phyloP scores from a whole-genome alignment of 1,139 yeast species.

The Blastobotrys ciferrii region DNA sequence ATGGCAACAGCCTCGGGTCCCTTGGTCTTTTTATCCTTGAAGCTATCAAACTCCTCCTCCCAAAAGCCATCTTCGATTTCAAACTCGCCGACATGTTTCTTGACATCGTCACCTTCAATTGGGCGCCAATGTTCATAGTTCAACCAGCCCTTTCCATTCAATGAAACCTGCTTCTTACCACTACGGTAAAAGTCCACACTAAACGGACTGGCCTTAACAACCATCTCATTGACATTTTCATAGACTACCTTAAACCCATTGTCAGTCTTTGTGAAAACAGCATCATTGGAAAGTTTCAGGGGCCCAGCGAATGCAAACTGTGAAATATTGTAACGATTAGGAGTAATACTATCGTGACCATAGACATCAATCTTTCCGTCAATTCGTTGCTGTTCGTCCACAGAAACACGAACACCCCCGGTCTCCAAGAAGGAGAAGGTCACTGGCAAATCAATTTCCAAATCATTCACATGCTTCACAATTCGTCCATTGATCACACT shows the following conservation, averaged over 20 bases:
- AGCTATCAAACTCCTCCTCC: constrained; percentile 47
- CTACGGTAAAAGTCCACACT: constrained; percentile 49
- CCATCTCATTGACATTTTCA: constrained; percentile 45
- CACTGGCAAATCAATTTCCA: constrained; percentile 50
- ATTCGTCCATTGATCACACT: constrained; percentile 43
- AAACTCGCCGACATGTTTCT: constrained; percentile 21
- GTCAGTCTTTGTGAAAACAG: constrained; percentile 11
- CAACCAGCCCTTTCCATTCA: constrained; percentile 68
- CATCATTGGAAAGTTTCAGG: constrained; percentile 24
- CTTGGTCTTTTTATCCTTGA: constrained; percentile 58
- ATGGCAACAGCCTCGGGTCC: constrained; percentile 91
- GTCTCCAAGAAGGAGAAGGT: constrained; percentile 54
- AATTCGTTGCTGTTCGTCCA: constrained; percentile 59
- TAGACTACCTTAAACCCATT: constrained; percentile 32
- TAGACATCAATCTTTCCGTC: constrained; percentile 34
- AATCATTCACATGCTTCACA: constrained; percentile 40
- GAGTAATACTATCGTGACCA: constrained; percentile 25
- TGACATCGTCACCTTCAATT: constrained; percentile 19
- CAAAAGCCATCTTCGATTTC: constrained; percentile 36
- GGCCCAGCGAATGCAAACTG: constrained; percentile 54
- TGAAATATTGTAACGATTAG: constrained; percentile 59
- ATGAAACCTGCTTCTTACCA: constrained; percentile 47
- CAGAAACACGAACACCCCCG: constrained; percentile 54
- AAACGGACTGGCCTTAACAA: constrained; percentile 51
- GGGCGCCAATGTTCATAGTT: constrained; percentile 79